These are phyloP conservation scores for Cenchrus fungigraminus DNA, from an alignment of 176 grass and related monocot genomes.

Conservation along the genomic window DNA sequence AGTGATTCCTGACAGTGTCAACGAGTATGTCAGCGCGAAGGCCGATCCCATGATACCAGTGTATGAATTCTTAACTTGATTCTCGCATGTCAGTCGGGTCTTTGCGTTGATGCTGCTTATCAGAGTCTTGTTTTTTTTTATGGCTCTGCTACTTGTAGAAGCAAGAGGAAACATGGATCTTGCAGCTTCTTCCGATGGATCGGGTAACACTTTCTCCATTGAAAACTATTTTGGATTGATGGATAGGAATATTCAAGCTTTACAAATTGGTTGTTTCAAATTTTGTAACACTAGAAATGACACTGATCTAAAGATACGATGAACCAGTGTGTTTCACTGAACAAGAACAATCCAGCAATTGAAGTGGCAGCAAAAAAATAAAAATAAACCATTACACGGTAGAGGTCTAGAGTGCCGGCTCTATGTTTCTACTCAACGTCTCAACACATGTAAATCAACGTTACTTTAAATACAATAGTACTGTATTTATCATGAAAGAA, in stretches of 20 bases:
- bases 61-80: conserved; percentile 57
- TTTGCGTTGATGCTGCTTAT: conserved; percentile 5
- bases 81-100: conserved; percentile 27
- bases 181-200: conserved; percentile 67
- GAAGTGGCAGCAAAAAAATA: not conserved
- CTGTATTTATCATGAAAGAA: not conserved
- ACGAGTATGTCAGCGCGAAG: conserved; percentile 70
- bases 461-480: not conserved
- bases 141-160: conserved; percentile 42
- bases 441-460: not conserved
- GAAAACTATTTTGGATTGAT: not conserved
- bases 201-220: conserved; percentile 39
- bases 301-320: not conserved
- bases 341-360: not conserved
- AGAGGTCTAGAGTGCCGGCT: not conserved
- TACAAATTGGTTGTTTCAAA: not conserved
- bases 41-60: conserved; percentile 72
- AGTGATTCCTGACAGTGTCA: conserved; percentile 56
- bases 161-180: conserved; percentile 59
- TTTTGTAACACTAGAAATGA: not conserved
- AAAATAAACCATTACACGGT: not conserved
- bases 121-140: not conserved
- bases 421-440: not conserved
- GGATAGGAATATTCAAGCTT: not conserved
- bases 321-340: not conserved